Evolutionary conservation across 192 early-diverging fungal genomes (phyloP).

Genomic region (Neocallimastix lanati): DNA sequence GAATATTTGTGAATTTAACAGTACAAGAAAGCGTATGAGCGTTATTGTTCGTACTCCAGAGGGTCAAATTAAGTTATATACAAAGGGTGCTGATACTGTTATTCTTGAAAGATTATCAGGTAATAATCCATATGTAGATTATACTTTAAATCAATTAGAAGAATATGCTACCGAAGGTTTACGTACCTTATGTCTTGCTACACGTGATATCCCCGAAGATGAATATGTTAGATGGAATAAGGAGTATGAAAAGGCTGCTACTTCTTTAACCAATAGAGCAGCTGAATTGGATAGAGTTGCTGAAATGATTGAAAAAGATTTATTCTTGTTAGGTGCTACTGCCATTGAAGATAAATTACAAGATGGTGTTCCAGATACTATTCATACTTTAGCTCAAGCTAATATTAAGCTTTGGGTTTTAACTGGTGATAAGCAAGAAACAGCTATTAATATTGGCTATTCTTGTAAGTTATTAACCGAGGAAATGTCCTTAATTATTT

Average conservation of each 20-base stretch:
- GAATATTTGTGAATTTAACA: slow-evolving; percentile 98
- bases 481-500: slow-evolving; percentile 85
- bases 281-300: slow-evolving; percentile 80
- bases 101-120: slow-evolving; percentile 74
- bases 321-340: slow-evolving; percentile 80
- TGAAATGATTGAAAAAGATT: slow-evolving; percentile 83
- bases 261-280: slow-evolving; percentile 71
- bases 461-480: slow-evolving; percentile 90
- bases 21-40: slow-evolving; percentile 93
- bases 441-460: slow-evolving; percentile 97
- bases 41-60: slow-evolving; percentile 62
- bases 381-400: slow-evolving; percentile 82
- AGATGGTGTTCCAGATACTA: slow-evolving; percentile 96
- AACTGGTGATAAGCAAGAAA: slow-evolving; percentile 95
- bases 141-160: slow-evolving; percentile 54
- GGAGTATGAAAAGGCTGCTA: slow-evolving; percentile 23
- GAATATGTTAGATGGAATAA: slow-evolving; percentile 69
- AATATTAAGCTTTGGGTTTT: slow-evolving; percentile 67
- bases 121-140: slow-evolving; percentile 57
- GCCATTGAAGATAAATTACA: slow-evolving; percentile 94
- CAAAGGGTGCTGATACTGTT: slow-evolving; percentile 95
- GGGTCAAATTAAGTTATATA: slow-evolving; percentile 57
- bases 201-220: slow-evolving; percentile 72
- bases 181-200: slow-evolving; percentile 86
- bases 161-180: slow-evolving; percentile 31